Conservation (phyloP, 176 grass and related monocot genomes). For the Elymus sibiricus region DNA sequence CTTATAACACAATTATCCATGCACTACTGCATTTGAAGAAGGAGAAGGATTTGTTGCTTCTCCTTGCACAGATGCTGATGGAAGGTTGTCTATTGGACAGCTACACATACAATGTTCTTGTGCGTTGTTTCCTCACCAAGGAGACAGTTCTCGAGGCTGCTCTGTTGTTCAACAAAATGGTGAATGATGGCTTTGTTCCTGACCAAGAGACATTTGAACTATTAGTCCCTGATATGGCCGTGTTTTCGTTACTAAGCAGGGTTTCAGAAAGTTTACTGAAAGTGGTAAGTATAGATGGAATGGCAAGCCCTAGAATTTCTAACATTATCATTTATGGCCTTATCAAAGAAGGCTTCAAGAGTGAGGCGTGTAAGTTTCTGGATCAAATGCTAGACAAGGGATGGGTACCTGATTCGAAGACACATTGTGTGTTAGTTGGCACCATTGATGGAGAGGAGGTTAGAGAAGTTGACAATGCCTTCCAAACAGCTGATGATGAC, state of each 20-base stretch:
- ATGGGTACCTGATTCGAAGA: slow-evolving; percentile 59
- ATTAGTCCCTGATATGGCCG: slow-evolving; percentile 37
- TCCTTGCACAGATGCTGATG: slow-evolving; percentile 59
- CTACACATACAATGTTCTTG: slow-evolving; percentile 30
- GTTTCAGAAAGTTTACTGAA: slow-evolving; percentile 45
- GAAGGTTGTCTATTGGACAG: slow-evolving; percentile 49
- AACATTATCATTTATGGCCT: slow-evolving; percentile 58
- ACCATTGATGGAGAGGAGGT: slow-evolving; percentile 9
- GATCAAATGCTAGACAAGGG: slow-evolving; percentile 68
- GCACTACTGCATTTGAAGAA: slow-evolving; percentile 37
- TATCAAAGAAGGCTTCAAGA: slow-evolving; percentile 56
- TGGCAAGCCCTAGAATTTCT: slow-evolving; percentile 41
- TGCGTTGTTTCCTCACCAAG: slow-evolving; percentile 43
- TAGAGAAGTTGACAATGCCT: slow-evolving; percentile 14
- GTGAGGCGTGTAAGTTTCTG: slow-evolving; percentile 52
- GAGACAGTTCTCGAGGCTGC: slow-evolving; percentile 24
- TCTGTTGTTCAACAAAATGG: slow-evolving; percentile 63
- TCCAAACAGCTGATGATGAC: slow-evolving; percentile 24
- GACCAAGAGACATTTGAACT: slow-evolving; percentile 53
- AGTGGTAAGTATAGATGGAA: slow-evolving; percentile 30
- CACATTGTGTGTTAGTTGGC: slow-evolving; percentile 48
- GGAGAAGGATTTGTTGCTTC: slow-evolving; percentile 36
- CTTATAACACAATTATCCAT: slow-evolving; percentile 45
- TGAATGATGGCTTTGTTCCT: slow-evolving; percentile 41
- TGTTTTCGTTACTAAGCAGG: slow-evolving; percentile 42